These are phyloP conservation scores for Marasmius sp. DNA, from an alignment of 1,284 basidiomycete genomes.

Conservation along the genomic window DNA sequence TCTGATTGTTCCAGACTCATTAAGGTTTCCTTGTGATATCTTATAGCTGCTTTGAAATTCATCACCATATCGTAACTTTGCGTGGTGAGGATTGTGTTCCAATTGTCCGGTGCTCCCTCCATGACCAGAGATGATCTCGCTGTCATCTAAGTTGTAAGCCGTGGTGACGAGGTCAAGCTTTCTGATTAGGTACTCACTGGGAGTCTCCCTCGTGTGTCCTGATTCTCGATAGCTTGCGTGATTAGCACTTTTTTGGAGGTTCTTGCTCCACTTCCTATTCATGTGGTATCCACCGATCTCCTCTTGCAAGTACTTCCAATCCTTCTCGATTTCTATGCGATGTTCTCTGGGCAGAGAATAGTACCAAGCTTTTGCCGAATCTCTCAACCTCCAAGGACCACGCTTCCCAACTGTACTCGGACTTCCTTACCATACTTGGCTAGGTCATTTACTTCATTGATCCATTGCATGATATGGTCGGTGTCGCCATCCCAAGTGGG, in stretches of 20 bases:
- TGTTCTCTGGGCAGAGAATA: background rate
- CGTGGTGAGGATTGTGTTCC: constrained; percentile 20
- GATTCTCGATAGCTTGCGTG: constrained; percentile 25
- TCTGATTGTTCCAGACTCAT: constrained; percentile 1
- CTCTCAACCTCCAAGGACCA: background rate
- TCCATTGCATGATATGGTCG: constrained; percentile 3
- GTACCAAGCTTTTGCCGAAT: background rate
- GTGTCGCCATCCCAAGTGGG: constrained; percentile 7
- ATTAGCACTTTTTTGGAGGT: too few species aligned
- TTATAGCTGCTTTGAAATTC: constrained; percentile 12
- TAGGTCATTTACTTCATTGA: constrained; percentile 1
- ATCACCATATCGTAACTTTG: background rate
- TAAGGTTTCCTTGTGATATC: constrained; percentile 14
- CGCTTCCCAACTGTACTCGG: background rate
- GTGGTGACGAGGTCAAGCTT: constrained; percentile 23
- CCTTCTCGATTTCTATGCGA: background rate
- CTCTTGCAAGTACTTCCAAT: background rate
- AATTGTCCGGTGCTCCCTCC: constrained; percentile 18
- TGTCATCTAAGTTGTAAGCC: constrained; percentile 14
- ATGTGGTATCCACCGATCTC: constrained; percentile 5
- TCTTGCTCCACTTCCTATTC: constrained; percentile 2
- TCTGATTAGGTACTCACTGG: constrained; percentile 28
- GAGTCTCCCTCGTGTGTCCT: constrained; percentile 22
- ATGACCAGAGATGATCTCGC: constrained; percentile 28
- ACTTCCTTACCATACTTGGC: background rate